Conservation (phyloP, 768 basidiomycete species). For the Cubamyces lactineus region DNA sequence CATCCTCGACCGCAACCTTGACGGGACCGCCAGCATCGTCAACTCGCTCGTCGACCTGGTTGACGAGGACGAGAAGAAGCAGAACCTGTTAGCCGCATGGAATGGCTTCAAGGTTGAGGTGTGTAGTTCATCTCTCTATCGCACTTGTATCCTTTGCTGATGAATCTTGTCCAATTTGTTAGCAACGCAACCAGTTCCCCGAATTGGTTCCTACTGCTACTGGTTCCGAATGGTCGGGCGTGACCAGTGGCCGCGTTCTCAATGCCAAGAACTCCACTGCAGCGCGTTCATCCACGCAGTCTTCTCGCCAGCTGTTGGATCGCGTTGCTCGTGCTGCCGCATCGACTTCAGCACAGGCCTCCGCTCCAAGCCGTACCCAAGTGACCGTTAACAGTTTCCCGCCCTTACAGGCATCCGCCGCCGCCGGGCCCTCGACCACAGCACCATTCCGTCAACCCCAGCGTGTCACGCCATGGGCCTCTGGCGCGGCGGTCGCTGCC, state of each 20-base stretch:
- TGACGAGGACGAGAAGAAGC: conserved; percentile 84
- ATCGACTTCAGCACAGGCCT: conserved; percentile 42
- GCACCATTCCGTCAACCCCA: conserved; percentile 45
- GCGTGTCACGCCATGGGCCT: conserved; percentile 66
- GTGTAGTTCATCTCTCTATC: conserved; percentile 10
- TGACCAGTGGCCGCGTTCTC: conserved; percentile 80
- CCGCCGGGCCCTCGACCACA: conserved; percentile 2
- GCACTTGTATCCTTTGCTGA: not conserved
- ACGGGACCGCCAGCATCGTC: conserved; percentile 74
- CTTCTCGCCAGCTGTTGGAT: conserved; percentile 78
- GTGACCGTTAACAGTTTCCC: conserved; percentile 35
- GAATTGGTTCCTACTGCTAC: conserved; percentile 63
- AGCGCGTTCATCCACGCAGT: conserved; percentile 54
- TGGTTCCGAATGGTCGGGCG: conserved; percentile 74
- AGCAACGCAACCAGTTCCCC: conserved; percentile 89
- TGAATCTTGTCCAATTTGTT: not conserved
- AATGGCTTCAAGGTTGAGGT: conserved; percentile 87
- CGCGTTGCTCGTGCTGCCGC: conserved; percentile 83
- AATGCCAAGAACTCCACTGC: conserved; percentile 80
- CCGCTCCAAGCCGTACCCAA: conserved; percentile 35
- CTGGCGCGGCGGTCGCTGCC: conserved; percentile 22
- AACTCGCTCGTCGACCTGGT: conserved; percentile 76
- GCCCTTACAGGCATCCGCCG: conserved; percentile 25
- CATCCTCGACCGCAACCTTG: conserved; percentile 65
- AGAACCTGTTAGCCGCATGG: conserved; percentile 75